Percentiles rank a stretch among this genome's conserved stretches.
These are phyloP conservation scores for Berkeleyomyces rouxiae DNA, from an alignment of 2,329 filamentous ascomycete species.

Conservation along the genomic window DNA sequence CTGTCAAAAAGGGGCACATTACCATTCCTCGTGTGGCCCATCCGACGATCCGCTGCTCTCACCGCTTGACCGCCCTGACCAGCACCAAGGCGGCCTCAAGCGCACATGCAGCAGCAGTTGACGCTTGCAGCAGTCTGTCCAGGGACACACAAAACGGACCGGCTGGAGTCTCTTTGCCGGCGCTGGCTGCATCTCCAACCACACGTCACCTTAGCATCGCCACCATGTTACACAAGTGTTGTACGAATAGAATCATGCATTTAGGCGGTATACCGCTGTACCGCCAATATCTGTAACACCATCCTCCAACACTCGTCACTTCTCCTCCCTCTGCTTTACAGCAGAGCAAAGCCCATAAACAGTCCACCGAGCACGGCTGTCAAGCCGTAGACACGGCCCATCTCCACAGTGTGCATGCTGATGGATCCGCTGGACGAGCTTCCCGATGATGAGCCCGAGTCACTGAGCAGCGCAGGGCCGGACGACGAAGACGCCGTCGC, in stretches of 20 bases:
- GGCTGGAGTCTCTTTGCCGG: not conserved
- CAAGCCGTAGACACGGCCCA: slow-evolving; percentile 24
- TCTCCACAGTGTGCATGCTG: slow-evolving; percentile 18
- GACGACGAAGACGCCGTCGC: slow-evolving; percentile 14
- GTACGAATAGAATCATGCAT: not conserved
- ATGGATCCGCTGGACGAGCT: slow-evolving; percentile 7
- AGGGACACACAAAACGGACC: too few relatives aligned
- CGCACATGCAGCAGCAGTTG: not conserved
- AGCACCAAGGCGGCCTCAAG: not conserved
- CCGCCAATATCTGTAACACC: not conserved
- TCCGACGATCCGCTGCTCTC: not conserved
- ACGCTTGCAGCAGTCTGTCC: too few relatives aligned
- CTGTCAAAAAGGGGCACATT: too few relatives aligned
- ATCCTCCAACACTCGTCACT: not conserved
- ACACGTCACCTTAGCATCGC: too few relatives aligned
- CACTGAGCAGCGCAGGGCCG: slow-evolving; percentile 7
- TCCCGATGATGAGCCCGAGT: slow-evolving; percentile 14
- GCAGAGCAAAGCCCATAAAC: slow-evolving; percentile 26
- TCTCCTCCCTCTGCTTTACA: slow-evolving; percentile 17
- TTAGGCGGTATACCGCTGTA: not conserved
- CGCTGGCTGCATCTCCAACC: too few relatives aligned
- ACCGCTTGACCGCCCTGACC: not conserved
- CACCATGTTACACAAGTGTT: not conserved
- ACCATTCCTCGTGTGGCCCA: not conserved
- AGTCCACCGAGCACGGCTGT: slow-evolving; percentile 24